Base-by-base conservation (phyloP, 495 filamentous ascomycete genomes). In the Xylaria longipes region DNA sequence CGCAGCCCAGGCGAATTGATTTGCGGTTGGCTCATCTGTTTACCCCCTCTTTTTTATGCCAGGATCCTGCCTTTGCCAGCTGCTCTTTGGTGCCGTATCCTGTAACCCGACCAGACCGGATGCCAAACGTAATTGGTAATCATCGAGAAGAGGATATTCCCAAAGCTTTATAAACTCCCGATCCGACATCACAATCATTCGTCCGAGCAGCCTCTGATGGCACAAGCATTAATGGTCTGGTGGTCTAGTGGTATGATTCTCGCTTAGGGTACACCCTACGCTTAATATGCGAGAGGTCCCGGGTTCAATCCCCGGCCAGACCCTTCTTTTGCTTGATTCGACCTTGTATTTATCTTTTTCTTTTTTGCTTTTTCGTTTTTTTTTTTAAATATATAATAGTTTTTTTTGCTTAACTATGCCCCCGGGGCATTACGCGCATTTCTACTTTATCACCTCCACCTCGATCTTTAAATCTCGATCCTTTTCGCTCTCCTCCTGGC, bases 171-270 rank as follows among this genome's bases (percentile, higher is more conserved):
- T 25, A 8, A 39, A 12, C 37, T 8, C 11, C 37, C n/a, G n/a
- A n/a, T n/a, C n/a, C n/a, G n/a, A n/a, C n/a, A n/a, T n/a, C n/a
- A n/a, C n/a, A n/a, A n/a, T n/a, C n/a, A n/a, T n/a, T n/a, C n/a
- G n/a, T n/a, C n/a, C n/a, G n/a, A n/a, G n/a, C n/a, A n/a, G n/a
- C n/a, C n/a, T n/a, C n/a, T n/a, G n/a, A n/a, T n/a, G n/a, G n/a
- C n/a, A n/a, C n/a, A n/a, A n/a, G n/a, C n/a, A n/a, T n/a, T n/a
- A n/a, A n/a, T n/a, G n/a, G 66, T 69, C 66, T 69, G 68, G 68
- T 70, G 68, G 68, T 70, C 68, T 70, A 70, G 68, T 61, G 68
- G 68, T 70, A 70, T 70, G 68, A 70, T 70, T 70, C 68, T 63
- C 68, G 68, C 68, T 70, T 70, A 70, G 68, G 68, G 68, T 70